Percentiles rank a stretch among this genome's conserved stretches.
Conservation (phyloP, 2,329 filamentous ascomycete genomes). For the Fonsecaea nubica region DNA sequence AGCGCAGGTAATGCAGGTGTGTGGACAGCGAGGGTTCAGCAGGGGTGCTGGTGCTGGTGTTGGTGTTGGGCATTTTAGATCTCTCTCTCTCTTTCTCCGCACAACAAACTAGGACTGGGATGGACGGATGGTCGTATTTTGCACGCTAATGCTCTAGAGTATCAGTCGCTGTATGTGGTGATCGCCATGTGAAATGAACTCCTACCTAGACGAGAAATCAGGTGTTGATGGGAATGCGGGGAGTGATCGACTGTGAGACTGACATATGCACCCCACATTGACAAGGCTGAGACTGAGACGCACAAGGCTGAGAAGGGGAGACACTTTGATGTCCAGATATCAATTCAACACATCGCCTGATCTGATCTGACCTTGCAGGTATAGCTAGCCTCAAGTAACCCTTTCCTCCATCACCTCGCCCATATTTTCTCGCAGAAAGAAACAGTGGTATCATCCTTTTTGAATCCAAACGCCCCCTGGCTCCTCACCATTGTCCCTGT, state of each 20-base stretch:
- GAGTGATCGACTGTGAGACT: background rate
- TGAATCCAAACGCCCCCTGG: background rate
- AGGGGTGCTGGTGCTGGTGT: background rate
- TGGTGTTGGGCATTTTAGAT: background rate
- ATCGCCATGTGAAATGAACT: background rate
- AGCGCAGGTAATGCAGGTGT: constrained; percentile 64
- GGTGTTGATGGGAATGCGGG: constrained; percentile 7
- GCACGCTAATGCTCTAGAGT: no score
- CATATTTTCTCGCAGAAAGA: background rate
- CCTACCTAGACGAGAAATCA: background rate
- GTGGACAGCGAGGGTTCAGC: constrained; percentile 10
- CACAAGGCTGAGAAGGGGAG: no score
- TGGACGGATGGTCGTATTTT: no score
- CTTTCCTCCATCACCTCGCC: background rate
- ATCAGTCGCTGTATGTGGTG: background rate
- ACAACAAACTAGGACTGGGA: no score
- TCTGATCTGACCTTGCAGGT: background rate
- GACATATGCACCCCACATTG: background rate
- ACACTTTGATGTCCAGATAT: background rate
- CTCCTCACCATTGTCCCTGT: background rate
- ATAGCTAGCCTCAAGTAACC: background rate
- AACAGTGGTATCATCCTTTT: background rate
- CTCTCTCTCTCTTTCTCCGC: no score
- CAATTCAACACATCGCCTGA: background rate
- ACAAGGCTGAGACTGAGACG: background rate